Evolutionary conservation across 805 yeast species (phyloP), one percentile per base, ranked within the genome.

Genomic region (Candida maesae): DNA sequence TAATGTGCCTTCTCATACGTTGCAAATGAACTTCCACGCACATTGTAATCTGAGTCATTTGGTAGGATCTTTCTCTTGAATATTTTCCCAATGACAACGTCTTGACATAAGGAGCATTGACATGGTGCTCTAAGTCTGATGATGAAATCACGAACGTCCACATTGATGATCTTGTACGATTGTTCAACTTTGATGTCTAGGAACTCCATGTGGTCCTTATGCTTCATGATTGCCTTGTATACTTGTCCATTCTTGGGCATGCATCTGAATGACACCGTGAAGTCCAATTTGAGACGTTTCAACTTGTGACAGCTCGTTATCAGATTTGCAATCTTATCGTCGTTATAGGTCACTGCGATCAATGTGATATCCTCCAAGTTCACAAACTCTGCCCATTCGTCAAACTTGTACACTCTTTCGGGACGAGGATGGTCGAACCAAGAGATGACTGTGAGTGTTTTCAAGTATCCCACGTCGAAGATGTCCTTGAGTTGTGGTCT

Each of bases 211-310:
- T 60, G 56, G 17, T 57, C 56, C 38, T 60, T 58, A 42, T 60
- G 64, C 2, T 59, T 43, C 33, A 64, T 46, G 12, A 68, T 59
- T 3, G 70, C 54, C 12, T 57, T 30, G 21, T 63, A 65, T 8
- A 67, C 58, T 40, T 58, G 59, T 17, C 70, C 58, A 21, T 50
- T 53, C 12, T 52, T 58, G 0, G 64, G 48, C 28, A 67, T 63
- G 20, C 64, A 61, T 10, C 61, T 49, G 28, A 50, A 55, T 32
- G 66, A 65, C 25, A 58, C 59, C 34, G 63, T 46, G 33, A 68
- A 68, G 52, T 68, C 73, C 56, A 67, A 51, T 41, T 68, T 68
- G 12, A 68, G 52, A 39, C 72, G 55, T 47, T 59, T 64, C 49
- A 68, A 49, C 16, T 39, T 32, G 13, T 45, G 15, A 33, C 64